A percentile compares a stretch with the other conserved stretches of the same genome.
phyloP scores from a whole-genome alignment of 805 yeast genomes.

The Lachancea dasiensis region DNA sequence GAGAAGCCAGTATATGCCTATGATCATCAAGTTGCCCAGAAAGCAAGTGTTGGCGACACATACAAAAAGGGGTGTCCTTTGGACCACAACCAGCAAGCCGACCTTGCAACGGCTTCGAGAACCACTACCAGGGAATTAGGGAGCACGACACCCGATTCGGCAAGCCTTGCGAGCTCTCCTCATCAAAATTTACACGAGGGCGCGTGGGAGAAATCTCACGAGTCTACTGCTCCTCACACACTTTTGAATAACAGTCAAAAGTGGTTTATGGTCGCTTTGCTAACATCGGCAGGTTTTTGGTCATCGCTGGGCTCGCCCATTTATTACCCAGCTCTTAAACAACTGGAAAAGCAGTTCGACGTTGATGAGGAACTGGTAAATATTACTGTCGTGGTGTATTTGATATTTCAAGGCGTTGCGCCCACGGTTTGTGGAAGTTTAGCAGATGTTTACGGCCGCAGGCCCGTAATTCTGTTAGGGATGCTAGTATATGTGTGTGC shows the following conservation, averaged over 20 bases:
- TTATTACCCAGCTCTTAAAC: slow-evolving; percentile 71
- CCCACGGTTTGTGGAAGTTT: slow-evolving; percentile 63
- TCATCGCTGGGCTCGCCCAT: slow-evolving; percentile 73
- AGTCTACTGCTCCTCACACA: slow-evolving; percentile 18
- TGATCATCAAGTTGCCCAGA: neutral
- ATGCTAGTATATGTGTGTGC: slow-evolving; percentile 51
- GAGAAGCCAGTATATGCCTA: neutral
- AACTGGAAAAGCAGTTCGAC: slow-evolving; percentile 47
- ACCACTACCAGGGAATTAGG: slow-evolving; percentile 21
- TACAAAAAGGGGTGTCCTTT: too few species aligned
- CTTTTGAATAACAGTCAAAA: slow-evolving; percentile 23
- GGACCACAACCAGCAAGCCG: neutral
- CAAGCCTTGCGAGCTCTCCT: too few species aligned
- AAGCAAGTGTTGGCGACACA: too few species aligned
- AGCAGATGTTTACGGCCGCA: slow-evolving; percentile 65
- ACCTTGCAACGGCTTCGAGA: slow-evolving; percentile 9
- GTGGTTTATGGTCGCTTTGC: slow-evolving; percentile 29
- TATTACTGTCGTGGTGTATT: slow-evolving; percentile 67
- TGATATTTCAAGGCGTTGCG: slow-evolving; percentile 66
- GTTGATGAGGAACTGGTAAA: slow-evolving; percentile 54
- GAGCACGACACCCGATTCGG: slow-evolving; percentile 7
- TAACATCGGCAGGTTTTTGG: slow-evolving; percentile 44
- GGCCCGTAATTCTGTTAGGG: slow-evolving; percentile 60
- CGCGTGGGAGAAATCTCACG: neutral
- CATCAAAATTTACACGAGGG: too few species aligned